Evolutionary conservation across 768 basidiomycete species (phyloP), one percentile per base, ranked within the genome.

Genomic region (Collybia mongolica): DNA sequence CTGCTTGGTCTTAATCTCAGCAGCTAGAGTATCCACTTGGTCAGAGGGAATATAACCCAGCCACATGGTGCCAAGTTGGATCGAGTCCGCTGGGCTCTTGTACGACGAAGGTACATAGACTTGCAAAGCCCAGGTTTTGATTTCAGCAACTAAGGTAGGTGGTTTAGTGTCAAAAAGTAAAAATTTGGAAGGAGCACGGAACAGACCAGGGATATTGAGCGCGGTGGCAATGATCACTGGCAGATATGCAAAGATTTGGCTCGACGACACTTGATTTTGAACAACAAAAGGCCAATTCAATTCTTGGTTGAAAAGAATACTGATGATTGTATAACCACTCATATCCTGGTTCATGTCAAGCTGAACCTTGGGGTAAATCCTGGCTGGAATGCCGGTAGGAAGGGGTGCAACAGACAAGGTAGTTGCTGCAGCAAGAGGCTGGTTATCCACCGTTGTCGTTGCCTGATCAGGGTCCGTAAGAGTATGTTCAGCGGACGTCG

Each of bases 281-380:
- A 83, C 80, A 3, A 93, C 88, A 56, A 84, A 90, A 0, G 57
- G 17, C 93, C 93, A 95, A 49, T 76, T 77, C 52, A 94, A 70
- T 19, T 51, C 59, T 3, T 59, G 40, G 47, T 82, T 75, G 65
- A 92, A 87, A 53, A 90, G 59, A 36, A 95, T 58, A 45, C 78
- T 86, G 64, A 93, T 80, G 52, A 84, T 52, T 9, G 75, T 72
- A 51, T 71, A 78, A 0, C 65, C 74, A 12, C 39, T 47, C 24
- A 80, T 50, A 53, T 66, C 69, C 18, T 54, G 57, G 19, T 54
- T 32, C 44, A 63, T 17, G 44, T 61, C 54, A 7, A 72, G 36
- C 36, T 54, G 60, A 15, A 60, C 60, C 5, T 56, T 55, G 3
- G 87, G 81, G 48, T 71, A 81, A 46, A 92, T 89, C 51, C 76